phyloP scores from a whole-genome alignment of 2,329 filamentous ascomycete genomes.

The Paracoccidioides brasiliensis region DNA sequence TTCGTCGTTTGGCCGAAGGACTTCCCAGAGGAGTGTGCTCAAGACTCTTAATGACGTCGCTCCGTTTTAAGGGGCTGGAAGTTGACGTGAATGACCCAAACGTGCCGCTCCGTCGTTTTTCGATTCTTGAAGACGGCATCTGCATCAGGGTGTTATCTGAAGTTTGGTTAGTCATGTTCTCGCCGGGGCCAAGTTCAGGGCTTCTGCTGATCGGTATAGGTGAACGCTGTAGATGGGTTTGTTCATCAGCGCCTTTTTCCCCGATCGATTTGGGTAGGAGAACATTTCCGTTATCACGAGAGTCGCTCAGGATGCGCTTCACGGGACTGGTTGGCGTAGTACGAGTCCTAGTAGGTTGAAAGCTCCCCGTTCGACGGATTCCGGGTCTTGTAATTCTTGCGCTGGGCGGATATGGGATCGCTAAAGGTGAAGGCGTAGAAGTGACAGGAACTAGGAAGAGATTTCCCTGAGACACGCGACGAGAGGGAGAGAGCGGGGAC shows the following conservation, averaged over 20 bases:
- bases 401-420: conserved; percentile 53
- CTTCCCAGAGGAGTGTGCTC: conserved; percentile 55
- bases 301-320: conserved; percentile 60
- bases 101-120: conserved; percentile 36
- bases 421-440: conserved; percentile 40
- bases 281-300: conserved; percentile 58
- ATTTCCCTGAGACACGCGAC: conserved; percentile 39
- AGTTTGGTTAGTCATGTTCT: conserved; percentile 21
- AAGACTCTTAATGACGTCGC: conserved; percentile 77
- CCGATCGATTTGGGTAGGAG: conserved; percentile 33
- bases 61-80: conserved; percentile 80
- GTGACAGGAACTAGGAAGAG: conserved; percentile 37
- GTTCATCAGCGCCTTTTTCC: conserved; percentile 9
- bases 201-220: conserved; percentile 5
- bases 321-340: conserved; percentile 70
- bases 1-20: conserved; percentile 81
- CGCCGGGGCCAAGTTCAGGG: conserved; percentile 4
- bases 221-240: not conserved
- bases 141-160: not conserved
- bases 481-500: conserved; percentile 47
- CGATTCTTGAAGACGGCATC: conserved; percentile 30
- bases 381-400: conserved; percentile 44
- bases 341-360: conserved; percentile 40
- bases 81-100: conserved; percentile 42
- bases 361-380: conserved; percentile 27